phyloP scores from a whole-genome alignment of 2,329 filamentous ascomycete species.

The Botrytis galanthina region DNA sequence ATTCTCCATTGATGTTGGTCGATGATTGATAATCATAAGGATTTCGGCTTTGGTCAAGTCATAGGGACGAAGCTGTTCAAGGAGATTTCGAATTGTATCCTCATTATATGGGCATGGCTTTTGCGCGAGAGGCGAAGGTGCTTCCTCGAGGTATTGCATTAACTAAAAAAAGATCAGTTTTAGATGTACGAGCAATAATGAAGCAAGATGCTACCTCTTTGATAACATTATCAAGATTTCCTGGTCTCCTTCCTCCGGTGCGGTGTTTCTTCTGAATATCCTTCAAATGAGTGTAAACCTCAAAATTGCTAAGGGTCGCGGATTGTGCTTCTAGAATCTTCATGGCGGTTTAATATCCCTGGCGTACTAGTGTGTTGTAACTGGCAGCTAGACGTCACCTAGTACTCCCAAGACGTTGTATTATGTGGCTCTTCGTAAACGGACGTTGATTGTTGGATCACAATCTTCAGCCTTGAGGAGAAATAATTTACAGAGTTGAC shows the following conservation, averaged over 20 bases:
- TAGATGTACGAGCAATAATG: background rate
- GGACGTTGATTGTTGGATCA: background rate
- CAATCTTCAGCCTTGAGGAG: constrained; percentile 23
- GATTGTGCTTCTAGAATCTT: constrained; percentile 71
- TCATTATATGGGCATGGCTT: constrained; percentile 46
- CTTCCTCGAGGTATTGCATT: constrained; percentile 57
- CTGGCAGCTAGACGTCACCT: background rate
- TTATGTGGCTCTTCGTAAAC: background rate
- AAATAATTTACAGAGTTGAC: background rate
- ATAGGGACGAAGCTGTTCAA: constrained; percentile 55
- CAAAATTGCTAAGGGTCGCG: constrained; percentile 68
- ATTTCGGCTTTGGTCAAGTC: constrained; percentile 66
- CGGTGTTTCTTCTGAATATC: constrained; percentile 46
- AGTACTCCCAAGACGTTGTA: constrained; percentile 5
- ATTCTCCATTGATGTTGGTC: constrained; percentile 55
- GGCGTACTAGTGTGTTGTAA: background rate
- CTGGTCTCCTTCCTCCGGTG: constrained; percentile 20
- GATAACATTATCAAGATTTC: constrained; percentile 48
- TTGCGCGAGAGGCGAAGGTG: constrained; percentile 52
- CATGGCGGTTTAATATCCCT: constrained; percentile 40
- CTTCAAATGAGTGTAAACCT: constrained; percentile 65
- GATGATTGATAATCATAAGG: constrained; percentile 65
- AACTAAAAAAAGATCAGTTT: constrained; percentile 45
- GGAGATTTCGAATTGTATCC: constrained; percentile 51
- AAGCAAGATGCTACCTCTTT: constrained; percentile 54